Base-by-base conservation (phyloP, 139 green algal genomes). In the Volvox reticuliferus region DNA sequence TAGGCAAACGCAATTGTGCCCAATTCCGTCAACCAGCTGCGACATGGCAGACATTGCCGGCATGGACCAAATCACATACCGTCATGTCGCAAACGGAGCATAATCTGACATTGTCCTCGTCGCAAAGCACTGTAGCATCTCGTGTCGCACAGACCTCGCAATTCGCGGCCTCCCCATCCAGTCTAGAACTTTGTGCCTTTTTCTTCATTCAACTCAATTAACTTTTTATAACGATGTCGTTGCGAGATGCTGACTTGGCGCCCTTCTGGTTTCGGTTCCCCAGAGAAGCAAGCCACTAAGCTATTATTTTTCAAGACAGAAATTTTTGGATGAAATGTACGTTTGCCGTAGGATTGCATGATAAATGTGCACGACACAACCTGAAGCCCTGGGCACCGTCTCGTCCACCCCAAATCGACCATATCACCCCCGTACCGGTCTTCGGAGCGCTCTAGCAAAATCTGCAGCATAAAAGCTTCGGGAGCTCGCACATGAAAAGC, bases 21-120 rank as follows among this genome's bases (percentile, higher is more conserved):
- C 17, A 6, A 37, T 18, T 1, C 1, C 0, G 21, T 36, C 14
- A 30, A 55, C 5, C 16, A 55, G 24, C 17, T 61, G 65, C 19
- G 55, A 65, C 37, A 33, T 36, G 14, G 0, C 21, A 6, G 67
- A 26, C 50, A 76, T 9, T 5, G 0, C 16, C 1, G 17, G 17
- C 63, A 69, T 30, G 22, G 0, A 71, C 12, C 36, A n/a, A 5
- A 71, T 12, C 1, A 37, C 79, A 36, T 82, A 90, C 86, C 86
- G 55, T 44, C 61, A 79, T 91, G 21, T 91, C 87, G 33, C 87
- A 91, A 1, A 28, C n/a, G 24, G 30, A 67, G 76, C 87, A 91
- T 14, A 91, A 26, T 16, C 76, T 33, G 2, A 65, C 87, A 13
- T 91, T 79, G 76, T 91, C 87, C 62, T 91, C 87, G 24, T 91